Percentiles rank a stretch among this genome's conserved stretches.
phyloP scores from a whole-genome alignment of 202 grass and related monocot genomes.

The Setaria viridis region DNA sequence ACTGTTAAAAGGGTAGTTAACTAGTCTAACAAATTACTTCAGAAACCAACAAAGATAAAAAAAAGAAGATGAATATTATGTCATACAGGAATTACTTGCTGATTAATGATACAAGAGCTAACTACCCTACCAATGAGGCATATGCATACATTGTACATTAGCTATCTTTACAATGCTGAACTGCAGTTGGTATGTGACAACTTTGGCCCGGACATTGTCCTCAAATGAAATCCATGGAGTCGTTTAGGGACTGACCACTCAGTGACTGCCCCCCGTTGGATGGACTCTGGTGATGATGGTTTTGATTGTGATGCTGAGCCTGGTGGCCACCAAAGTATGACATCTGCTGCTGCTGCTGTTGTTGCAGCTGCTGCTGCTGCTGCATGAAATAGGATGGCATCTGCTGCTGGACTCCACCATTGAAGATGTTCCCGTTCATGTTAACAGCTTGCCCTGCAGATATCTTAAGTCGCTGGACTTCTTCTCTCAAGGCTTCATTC shows the following conservation, averaged over 20 bases:
- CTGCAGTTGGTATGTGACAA: constrained; percentile 50
- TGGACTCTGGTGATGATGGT: constrained; percentile 59
- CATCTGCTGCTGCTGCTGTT: constrained; percentile 60
- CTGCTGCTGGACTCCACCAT: constrained; percentile 60
- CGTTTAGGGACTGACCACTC: constrained; percentile 60
- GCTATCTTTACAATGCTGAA: constrained; percentile 66
- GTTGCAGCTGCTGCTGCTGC: constrained; percentile 41
- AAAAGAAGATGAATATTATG: constrained; percentile 16
- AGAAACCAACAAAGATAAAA: constrained; percentile 28
- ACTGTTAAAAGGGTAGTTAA: constrained; percentile 40
- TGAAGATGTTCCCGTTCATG: constrained; percentile 81
- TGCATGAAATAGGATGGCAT: constrained; percentile 65
- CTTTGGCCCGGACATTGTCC: constrained; percentile 21
- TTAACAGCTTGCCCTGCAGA: constrained; percentile 75
- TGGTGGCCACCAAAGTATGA: constrained; percentile 62
- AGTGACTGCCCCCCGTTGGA: constrained; percentile 62
- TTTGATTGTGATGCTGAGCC: constrained; percentile 60
- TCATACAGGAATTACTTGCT: constrained; percentile 51
- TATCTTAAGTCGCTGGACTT: constrained; percentile 93
- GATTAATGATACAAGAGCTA: constrained; percentile 54
- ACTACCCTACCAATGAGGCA: constrained; percentile 56
- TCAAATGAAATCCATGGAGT: constrained; percentile 94
- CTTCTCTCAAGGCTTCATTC: constrained; percentile 87
- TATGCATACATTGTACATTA: constrained; percentile 65
- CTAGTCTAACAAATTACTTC: constrained; percentile 31